These are phyloP conservation scores for Withania somnifera DNA, from an alignment of 305 asterid species.

Conservation along the genomic window DNA sequence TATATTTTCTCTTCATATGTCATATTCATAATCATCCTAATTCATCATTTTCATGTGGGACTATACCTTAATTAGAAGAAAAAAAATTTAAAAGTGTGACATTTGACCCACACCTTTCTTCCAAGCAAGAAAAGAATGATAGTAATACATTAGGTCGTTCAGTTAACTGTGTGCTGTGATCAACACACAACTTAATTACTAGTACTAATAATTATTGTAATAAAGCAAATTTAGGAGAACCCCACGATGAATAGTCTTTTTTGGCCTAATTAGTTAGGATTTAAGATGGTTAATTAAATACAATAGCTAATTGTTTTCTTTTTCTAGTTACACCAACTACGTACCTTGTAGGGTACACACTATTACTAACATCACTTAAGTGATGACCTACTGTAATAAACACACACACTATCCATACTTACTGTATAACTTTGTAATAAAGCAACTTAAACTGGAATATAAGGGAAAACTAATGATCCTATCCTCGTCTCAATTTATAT, in stretches of 20 bases:
- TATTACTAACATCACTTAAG: too few species aligned
- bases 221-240: background rate
- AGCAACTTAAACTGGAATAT: too few species aligned
- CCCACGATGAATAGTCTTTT: background rate
- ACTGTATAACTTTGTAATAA: too few species aligned
- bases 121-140: conserved; percentile 2
- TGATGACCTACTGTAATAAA: too few species aligned
- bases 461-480: too few species aligned
- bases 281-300: background rate
- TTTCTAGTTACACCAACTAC: conserved; percentile 40
- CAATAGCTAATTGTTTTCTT: background rate
- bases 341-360: conserved; percentile 18
- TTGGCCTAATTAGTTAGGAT: background rate
- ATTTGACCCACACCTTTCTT: conserved; percentile 22
- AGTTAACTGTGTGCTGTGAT: background rate
- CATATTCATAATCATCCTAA: too few species aligned
- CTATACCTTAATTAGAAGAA: background rate
- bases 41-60: conserved; percentile 21
- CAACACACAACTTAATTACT: background rate
- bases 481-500: too few species aligned
- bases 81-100: conserved; percentile 10
- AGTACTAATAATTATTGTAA: background rate
- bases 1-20: too few species aligned
- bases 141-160: background rate
- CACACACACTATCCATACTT: too few species aligned